Conservation (phyloP, 768 basidiomycete genomes). For the Boletus barrowsii region DNA sequence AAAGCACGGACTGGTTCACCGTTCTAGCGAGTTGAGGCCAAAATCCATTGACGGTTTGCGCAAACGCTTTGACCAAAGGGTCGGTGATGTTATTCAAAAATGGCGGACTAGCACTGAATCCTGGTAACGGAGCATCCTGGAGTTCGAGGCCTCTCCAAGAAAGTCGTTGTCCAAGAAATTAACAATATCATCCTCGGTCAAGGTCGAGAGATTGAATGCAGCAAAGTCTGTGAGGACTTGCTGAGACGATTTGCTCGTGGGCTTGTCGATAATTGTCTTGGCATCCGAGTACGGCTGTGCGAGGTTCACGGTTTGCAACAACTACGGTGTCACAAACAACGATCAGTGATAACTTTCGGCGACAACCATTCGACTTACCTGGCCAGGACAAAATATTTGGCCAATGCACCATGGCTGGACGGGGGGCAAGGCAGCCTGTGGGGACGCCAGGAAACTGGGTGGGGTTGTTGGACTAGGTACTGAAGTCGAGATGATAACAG, state of each 20-base stretch:
- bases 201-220: constrained; percentile 32
- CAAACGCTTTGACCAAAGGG: constrained; percentile 65
- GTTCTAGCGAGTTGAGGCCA: constrained; percentile 78
- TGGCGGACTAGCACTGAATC: constrained; percentile 60
- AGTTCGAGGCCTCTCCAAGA: constrained; percentile 81
- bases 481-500: no score
- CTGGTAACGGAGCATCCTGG: constrained; percentile 53
- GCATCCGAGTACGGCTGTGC: constrained; percentile 73
- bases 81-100: constrained; percentile 72
- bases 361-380: constrained; percentile 41
- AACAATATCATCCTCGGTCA: constrained; percentile 64
- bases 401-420: constrained; percentile 74
- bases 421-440: constrained; percentile 63
- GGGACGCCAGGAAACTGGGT: constrained; percentile 52
- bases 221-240: constrained; percentile 69
- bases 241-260: constrained; percentile 65
- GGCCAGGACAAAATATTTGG: constrained; percentile 78
- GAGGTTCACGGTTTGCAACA: constrained; percentile 83
- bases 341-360: neutral
- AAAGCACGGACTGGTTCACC: constrained; percentile 70
- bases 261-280: constrained; percentile 90
- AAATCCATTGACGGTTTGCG: constrained; percentile 77
- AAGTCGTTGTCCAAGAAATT: constrained; percentile 75
- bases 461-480: no score
- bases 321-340: constrained; percentile 33